phyloP scores from a whole-genome alignment of 345 rosid species.

The Acer saccharum region DNA sequence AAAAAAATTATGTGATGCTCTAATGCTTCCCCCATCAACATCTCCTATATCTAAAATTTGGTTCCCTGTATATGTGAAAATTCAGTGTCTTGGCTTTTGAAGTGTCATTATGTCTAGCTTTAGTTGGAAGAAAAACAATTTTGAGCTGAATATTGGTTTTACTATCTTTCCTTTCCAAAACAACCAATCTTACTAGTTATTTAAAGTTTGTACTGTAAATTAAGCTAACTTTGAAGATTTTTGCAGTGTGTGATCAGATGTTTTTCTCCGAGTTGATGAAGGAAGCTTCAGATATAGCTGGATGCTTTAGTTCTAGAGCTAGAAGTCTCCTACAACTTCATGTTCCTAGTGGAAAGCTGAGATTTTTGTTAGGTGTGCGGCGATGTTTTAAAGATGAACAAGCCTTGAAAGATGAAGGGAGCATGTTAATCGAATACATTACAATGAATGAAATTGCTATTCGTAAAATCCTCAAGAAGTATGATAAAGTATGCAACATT shows the following conservation, averaged over 20 bases:
- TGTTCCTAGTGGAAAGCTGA: conserved; percentile 72
- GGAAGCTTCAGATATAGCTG: conserved; percentile 81
- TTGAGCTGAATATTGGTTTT: neutral
- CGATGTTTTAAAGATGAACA: conserved; percentile 67
- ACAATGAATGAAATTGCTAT: conserved; percentile 90
- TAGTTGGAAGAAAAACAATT: neutral
- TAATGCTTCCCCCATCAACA: neutral
- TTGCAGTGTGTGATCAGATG: conserved; percentile 78
- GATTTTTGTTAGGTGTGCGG: conserved; percentile 49
- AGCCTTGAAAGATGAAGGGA: conserved; percentile 65
- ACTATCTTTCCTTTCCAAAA: neutral
- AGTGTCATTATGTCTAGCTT: neutral
- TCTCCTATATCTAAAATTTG: neutral
- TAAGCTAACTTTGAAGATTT: conserved; percentile 14
- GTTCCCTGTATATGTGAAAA: neutral
- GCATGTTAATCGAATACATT: conserved; percentile 72
- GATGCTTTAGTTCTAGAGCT: conserved; percentile 76
- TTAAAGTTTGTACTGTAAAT: neutral
- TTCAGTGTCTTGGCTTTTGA: neutral
- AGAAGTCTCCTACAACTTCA: conserved; percentile 82
- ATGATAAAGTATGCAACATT: conserved; percentile 65
- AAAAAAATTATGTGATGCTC: neutral
- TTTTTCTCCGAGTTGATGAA: conserved; percentile 85
- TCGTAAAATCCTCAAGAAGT: conserved; percentile 89
- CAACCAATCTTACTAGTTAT: neutral